Evolutionary conservation across 176 grass and related monocot genomes (phyloP).

Genomic region (Cymbopogon citratus): DNA sequence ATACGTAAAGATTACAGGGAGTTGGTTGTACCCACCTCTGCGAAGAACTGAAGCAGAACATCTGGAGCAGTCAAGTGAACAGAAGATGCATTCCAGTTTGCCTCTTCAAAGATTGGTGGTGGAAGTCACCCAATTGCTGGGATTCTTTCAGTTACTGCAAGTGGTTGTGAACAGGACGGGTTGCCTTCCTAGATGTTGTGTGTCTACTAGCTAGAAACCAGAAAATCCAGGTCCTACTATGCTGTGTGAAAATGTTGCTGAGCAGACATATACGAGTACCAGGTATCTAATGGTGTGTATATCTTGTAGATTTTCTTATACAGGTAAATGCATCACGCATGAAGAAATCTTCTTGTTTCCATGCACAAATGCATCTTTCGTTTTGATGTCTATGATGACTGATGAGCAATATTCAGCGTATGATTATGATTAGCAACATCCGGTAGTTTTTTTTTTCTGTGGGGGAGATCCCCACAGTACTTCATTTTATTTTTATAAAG

Average conservation of each 20-base stretch:
- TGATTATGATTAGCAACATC: background rate
- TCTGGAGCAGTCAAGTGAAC: constrained; percentile 12
- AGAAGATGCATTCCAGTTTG: constrained; percentile 15
- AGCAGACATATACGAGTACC: background rate
- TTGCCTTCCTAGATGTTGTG: constrained; percentile 19
- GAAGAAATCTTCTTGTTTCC: background rate
- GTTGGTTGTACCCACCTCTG: constrained; percentile 23
- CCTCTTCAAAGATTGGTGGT: constrained; percentile 28
- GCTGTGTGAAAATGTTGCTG: background rate
- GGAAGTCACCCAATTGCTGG: background rate
- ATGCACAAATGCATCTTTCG: background rate
- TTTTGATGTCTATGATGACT: background rate
- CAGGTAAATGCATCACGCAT: background rate
- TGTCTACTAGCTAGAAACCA: constrained; percentile 5
- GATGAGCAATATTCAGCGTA: background rate
- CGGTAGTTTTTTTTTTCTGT: too few relatives aligned
- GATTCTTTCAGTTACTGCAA: constrained; percentile 14
- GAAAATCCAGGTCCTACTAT: background rate
- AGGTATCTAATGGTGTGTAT: constrained; percentile 13
- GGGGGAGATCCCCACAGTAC: too few relatives aligned
- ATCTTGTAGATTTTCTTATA: background rate
- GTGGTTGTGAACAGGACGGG: constrained; percentile 3
- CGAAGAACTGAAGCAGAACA: constrained; percentile 26
- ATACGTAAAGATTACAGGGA: constrained; percentile 79
- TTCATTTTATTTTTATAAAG: too few relatives aligned